Conservation (phyloP, 768 basidiomycete genomes). For the Pulveroboletus sp. region DNA sequence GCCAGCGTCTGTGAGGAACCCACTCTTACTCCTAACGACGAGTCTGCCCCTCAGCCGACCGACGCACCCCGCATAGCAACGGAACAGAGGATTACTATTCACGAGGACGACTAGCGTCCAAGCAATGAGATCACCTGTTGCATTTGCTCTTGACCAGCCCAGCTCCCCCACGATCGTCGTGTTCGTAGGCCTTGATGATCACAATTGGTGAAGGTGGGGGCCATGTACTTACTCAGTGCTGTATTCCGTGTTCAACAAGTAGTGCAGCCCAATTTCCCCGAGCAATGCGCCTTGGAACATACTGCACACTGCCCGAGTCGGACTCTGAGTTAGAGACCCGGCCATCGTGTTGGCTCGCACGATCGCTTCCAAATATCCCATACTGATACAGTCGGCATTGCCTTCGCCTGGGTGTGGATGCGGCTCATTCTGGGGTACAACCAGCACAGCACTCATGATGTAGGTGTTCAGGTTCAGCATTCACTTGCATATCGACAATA, state of each 20-base stretch:
- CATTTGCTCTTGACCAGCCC: neutral
- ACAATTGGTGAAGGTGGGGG: constrained; percentile 2
- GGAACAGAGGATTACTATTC: constrained; percentile 40
- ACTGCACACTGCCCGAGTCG: neutral
- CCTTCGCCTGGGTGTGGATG: too few relatives aligned
- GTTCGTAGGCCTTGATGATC: neutral
- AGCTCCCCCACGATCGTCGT: neutral
- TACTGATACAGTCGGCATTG: neutral
- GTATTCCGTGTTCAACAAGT: constrained; percentile 5
- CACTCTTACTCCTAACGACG: neutral
- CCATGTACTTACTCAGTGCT: neutral
- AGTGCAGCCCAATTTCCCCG: neutral
- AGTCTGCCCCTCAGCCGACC: neutral
- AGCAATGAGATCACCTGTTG: neutral
- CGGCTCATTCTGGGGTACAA: too few relatives aligned
- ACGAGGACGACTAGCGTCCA: constrained; percentile 44
- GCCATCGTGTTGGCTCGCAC: neutral
- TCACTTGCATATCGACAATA: too few relatives aligned
- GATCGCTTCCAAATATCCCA: too few relatives aligned
- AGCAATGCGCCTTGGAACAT: neutral
- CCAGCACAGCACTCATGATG: too few relatives aligned
- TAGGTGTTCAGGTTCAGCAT: too few relatives aligned
- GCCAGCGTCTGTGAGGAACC: constrained; percentile 2
- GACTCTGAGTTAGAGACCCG: neutral
- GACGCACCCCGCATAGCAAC: constrained; percentile 26